Evolutionary conservation across 1,284 basidiomycete species (phyloP).

Genomic region (Cryptococcus jaspeensis): DNA sequence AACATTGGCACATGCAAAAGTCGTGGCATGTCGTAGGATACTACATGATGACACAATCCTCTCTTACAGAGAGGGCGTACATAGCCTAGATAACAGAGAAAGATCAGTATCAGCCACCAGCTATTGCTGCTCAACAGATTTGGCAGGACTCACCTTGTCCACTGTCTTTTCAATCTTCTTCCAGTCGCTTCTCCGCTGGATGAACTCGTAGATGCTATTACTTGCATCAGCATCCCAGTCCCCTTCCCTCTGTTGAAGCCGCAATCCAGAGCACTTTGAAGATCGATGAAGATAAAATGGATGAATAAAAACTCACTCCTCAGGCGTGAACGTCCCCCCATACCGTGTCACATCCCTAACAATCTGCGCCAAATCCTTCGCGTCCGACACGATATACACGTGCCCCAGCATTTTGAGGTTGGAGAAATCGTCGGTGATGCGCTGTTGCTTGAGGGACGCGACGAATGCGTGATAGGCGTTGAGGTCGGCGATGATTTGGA

Average conservation of each 20-base stretch:
- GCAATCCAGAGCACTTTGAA: not conserved
- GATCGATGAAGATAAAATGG: not conserved
- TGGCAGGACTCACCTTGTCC: slow-evolving; percentile 67
- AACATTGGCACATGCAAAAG: not conserved
- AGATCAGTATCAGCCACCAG: not conserved
- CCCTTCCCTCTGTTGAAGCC: not conserved
- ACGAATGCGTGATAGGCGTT: slow-evolving; percentile 91
- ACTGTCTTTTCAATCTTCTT: slow-evolving; percentile 94
- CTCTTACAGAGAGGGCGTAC: slow-evolving; percentile 89
- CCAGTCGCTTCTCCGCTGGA: slow-evolving; percentile 90
- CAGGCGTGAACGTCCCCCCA: slow-evolving; percentile 86
- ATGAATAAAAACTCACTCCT: slow-evolving; percentile 62
- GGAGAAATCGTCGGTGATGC: slow-evolving; percentile 80
- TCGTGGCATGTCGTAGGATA: not conserved
- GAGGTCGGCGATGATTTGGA: slow-evolving; percentile 93
- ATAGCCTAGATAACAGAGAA: slow-evolving; percentile 51
- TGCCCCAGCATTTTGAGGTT: slow-evolving; percentile 95
- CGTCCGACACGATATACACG: slow-evolving; percentile 80
- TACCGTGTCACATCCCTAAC: slow-evolving; percentile 91
- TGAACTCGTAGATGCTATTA: slow-evolving; percentile 83
- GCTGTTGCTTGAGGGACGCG: slow-evolving; percentile 64
- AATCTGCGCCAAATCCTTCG: slow-evolving; percentile 90
- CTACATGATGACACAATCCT: slow-evolving; percentile 70
- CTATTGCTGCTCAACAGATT: not conserved
- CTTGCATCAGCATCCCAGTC: not conserved